Evolutionary conservation across 169 alveolate genomes (phyloP).

Genomic region (Babesia sp.): DNA sequence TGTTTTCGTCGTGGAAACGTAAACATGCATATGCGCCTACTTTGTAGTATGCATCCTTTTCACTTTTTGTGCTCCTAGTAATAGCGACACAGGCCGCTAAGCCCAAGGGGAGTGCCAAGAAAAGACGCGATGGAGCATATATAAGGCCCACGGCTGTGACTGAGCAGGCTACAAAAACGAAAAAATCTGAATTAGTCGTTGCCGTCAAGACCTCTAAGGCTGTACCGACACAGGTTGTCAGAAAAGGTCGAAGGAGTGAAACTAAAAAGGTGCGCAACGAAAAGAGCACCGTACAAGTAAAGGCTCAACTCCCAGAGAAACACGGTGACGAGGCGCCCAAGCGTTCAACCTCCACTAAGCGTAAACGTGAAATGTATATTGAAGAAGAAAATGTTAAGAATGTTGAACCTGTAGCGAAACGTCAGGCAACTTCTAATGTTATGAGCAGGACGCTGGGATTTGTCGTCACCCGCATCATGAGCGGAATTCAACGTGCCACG

Average conservation of each 20-base stretch:
- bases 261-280: not conserved
- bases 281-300: not conserved
- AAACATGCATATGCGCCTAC: too few species aligned
- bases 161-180: not conserved
- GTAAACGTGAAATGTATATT: not conserved
- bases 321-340: not conserved
- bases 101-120: not conserved
- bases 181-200: not conserved
- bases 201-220: not conserved
- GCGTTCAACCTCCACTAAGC: not conserved
- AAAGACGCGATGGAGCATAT: not conserved
- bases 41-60: too few species aligned
- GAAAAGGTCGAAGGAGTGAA: not conserved
- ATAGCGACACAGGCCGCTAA: not conserved
- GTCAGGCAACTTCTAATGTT: not conserved
- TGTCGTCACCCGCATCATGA: not conserved
- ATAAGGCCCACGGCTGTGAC: not conserved
- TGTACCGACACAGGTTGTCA: not conserved
- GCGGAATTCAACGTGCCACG: not conserved
- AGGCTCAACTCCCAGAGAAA: not conserved
- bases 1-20: too few species aligned
- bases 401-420: not conserved
- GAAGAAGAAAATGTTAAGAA: not conserved
- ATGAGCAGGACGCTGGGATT: not conserved
- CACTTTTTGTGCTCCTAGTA: too few species aligned